Conservation (phyloP, 2,329 filamentous ascomycete genomes). For the Lecanicillium sp. region DNA sequence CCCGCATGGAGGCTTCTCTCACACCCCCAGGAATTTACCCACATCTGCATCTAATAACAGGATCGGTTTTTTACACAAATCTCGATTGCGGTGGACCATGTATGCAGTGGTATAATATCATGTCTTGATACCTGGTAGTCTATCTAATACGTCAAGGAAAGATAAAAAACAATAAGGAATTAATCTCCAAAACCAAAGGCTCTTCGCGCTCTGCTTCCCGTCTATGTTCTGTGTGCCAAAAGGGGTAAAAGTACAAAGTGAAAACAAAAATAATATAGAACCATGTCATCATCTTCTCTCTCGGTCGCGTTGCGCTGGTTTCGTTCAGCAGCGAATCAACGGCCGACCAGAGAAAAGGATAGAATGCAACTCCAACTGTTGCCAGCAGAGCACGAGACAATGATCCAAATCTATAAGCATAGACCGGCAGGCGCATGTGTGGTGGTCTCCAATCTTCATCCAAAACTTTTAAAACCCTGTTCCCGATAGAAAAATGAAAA, state of each 20-base stretch:
- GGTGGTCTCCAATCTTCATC: not conserved
- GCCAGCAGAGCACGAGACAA: slow-evolving; percentile 10
- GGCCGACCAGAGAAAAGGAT: not conserved
- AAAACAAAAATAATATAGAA: slow-evolving; percentile 11
- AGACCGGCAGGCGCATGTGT: slow-evolving; percentile 1
- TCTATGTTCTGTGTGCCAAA: slow-evolving; percentile 15
- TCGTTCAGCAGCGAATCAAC: not conserved
- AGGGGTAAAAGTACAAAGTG: slow-evolving; percentile 11
- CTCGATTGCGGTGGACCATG: not conserved
- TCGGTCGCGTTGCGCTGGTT: not conserved
- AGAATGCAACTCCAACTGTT: slow-evolving; percentile 1
- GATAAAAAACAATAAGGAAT: not conserved
- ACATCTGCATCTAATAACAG: not conserved
- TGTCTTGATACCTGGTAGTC: slow-evolving; percentile 6
- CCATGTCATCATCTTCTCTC: not conserved
- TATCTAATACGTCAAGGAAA: slow-evolving; percentile 10
- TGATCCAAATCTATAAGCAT: not conserved
- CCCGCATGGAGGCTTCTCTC: not conserved
- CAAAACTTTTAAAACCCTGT: slow-evolving; percentile 3
- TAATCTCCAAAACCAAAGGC: slow-evolving; percentile 5
- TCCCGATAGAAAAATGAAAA: not conserved
- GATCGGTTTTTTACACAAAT: too few species aligned
- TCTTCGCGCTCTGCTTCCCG: slow-evolving; percentile 11
- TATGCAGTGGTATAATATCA: slow-evolving; percentile 2
- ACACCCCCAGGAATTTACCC: not conserved